These are phyloP conservation scores for Pythium periplocum DNA, from an alignment of 352 stramenopile genomes.

Conservation along the genomic window DNA sequence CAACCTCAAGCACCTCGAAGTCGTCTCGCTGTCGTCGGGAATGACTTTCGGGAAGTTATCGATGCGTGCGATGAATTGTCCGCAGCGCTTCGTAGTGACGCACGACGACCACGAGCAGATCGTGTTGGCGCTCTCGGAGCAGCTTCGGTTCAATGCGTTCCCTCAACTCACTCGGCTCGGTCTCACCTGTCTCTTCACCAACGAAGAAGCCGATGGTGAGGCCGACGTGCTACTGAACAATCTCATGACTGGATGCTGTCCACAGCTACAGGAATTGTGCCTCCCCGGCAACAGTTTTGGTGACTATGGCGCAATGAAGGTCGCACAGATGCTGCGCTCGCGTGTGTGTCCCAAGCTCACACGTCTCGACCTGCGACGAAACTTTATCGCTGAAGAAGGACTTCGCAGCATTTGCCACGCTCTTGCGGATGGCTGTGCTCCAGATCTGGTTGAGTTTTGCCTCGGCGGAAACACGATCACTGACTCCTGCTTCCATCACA, in stretches of 20 bases:
- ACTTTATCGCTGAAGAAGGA: slow-evolving; percentile 83
- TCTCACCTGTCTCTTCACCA: slow-evolving; percentile 81
- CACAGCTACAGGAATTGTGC: slow-evolving; percentile 70
- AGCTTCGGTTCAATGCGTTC: slow-evolving; percentile 60
- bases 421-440: slow-evolving; percentile 62
- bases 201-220: slow-evolving; percentile 81
- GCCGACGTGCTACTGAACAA: slow-evolving; percentile 77
- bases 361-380: slow-evolving; percentile 71
- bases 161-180: slow-evolving; percentile 48
- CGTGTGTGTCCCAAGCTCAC: slow-evolving; percentile 73
- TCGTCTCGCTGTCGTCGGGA: slow-evolving; percentile 74
- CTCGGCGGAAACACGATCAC: slow-evolving; percentile 81
- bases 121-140: slow-evolving; percentile 59
- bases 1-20: slow-evolving; percentile 62
- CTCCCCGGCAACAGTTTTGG: slow-evolving; percentile 82
- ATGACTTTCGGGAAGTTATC: slow-evolving; percentile 81
- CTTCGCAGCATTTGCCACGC: slow-evolving; percentile 66
- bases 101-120: slow-evolving; percentile 87
- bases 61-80: slow-evolving; percentile 80
- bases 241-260: slow-evolving; percentile 73
- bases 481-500: slow-evolving; percentile 79
- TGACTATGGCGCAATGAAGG: slow-evolving; percentile 76
- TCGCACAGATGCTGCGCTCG: slow-evolving; percentile 79
- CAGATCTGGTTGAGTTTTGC: slow-evolving; percentile 66
- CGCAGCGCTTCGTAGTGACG: slow-evolving; percentile 82